Base-by-base conservation (phyloP, 345 rosid genomes). In the sweet orange (Citrus sinensis) region DNA sequence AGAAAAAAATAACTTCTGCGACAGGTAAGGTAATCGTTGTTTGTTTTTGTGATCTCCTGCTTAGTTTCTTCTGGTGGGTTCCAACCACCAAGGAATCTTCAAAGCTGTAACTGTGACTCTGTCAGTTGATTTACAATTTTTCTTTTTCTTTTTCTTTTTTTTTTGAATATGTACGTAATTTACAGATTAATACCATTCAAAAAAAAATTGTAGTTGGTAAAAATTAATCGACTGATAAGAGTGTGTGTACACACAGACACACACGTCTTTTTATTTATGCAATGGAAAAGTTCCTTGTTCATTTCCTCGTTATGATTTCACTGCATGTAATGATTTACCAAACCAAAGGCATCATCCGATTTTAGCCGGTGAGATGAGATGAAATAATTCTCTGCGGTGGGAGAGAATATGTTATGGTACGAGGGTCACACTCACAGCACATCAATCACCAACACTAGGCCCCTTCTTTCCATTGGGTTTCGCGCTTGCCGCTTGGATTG, bases 51-150 rank as follows among this genome's bases (percentile, higher is more conserved):
- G 37, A 29, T 51, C 25, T 29, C 39, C 16, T 17, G 37, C 75
- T 54, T 10, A 46, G 25, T 39, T 1, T 70, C 73, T 46, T 25
- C 59, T 46, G 35, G 59, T 70, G 59, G 73, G 37, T 46, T 42
- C 59, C 73, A 70, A 25, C 59, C 24, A 20, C 40, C 42, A 20
- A 22, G 73, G 78, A 79, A 79, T 79, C 67, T 73, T 58, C 66
- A 56, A 78, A 25, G 51, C 67, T 73, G 75, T 27, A 22, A 32
- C 35, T 16, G 73, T 27, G 58, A 46, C 8, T 70, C 27, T 71
- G 75, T 71, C 75, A 71, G 75, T 22, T 46, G 13, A 46, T 46
- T 46, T 46, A 46, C 17, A 46, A 46, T 46, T 11, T 35, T 35
- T 34, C 37, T 35, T 42, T 42, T 11, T 40, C 10, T 37, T 37